Evolutionary conservation across 768 basidiomycete species (phyloP).

Genomic region (Fomitopsis serialis): DNA sequence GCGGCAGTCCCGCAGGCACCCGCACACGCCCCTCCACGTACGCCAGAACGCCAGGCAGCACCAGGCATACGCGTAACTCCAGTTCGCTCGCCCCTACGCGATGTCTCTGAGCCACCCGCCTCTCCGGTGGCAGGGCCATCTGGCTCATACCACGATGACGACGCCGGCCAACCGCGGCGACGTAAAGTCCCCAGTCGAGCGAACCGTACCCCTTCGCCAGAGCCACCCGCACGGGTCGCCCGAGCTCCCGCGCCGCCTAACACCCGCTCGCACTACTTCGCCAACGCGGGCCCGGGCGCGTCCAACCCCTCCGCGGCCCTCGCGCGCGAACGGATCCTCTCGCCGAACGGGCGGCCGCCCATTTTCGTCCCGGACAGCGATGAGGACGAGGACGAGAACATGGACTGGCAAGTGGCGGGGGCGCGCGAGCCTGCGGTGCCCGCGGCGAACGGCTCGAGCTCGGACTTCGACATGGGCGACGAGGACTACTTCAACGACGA

Average conservation of each 20-base stretch:
- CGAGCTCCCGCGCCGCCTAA: not conserved
- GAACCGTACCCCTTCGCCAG: slow-evolving; percentile 13
- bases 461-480: slow-evolving; percentile 5
- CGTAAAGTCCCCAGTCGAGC: slow-evolving; percentile 17
- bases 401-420: not conserved
- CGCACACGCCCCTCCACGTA: not conserved
- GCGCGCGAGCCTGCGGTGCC: not conserved
- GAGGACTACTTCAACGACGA: slow-evolving; percentile 25
- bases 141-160: slow-evolving; percentile 14
- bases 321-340: slow-evolving; percentile 19
- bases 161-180: slow-evolving; percentile 18
- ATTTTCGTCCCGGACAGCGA: slow-evolving; percentile 27
- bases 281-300: not conserved
- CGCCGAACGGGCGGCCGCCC: slow-evolving; percentile 14
- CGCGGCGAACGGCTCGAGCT: not conserved
- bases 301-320: slow-evolving; percentile 28
- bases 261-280: slow-evolving; percentile 17
- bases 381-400: slow-evolving; percentile 22
- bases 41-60: not conserved
- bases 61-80: not conserved
- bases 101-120: slow-evolving; percentile 12
- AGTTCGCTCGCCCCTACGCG: slow-evolving; percentile 17
- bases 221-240: slow-evolving; percentile 12
- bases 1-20: slow-evolving; percentile 5
- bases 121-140: slow-evolving; percentile 16